A percentile compares a stretch with the other conserved stretches of the same genome.
These are phyloP conservation scores for Aschersonia sp. DNA, from an alignment of 2,329 filamentous ascomycete genomes.

Conservation along the genomic window DNA sequence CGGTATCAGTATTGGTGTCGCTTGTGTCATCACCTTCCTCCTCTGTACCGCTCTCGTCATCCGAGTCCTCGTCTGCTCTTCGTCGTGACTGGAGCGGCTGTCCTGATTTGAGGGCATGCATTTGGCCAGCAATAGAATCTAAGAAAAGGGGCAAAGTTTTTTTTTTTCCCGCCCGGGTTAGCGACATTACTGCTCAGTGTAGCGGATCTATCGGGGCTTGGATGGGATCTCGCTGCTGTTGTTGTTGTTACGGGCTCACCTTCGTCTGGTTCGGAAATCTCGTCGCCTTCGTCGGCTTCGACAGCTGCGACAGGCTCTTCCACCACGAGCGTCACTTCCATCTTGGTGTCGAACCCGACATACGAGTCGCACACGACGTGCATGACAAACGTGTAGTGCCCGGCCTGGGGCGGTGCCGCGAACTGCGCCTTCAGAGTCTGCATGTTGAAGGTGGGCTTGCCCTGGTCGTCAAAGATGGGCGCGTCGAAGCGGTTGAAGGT, in stretches of 20 bases:
- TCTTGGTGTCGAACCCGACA: constrained; percentile 81
- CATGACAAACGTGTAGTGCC: constrained; percentile 90
- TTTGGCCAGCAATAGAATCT: constrained; percentile 86
- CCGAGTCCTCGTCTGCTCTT: constrained; percentile 43
- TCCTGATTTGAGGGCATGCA: constrained; percentile 71
- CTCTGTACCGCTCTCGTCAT: constrained; percentile 72
- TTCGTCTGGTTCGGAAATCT: constrained; percentile 96
- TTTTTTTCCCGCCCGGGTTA: no score
- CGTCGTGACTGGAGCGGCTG: constrained; percentile 42
- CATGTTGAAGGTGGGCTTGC: constrained; percentile 83
- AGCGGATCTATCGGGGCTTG: neutral
- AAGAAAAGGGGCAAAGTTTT: constrained; percentile 2
- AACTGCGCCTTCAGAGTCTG: constrained; percentile 97
- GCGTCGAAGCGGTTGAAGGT: constrained; percentile 90
- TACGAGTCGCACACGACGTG: constrained; percentile 92
- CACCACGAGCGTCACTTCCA: constrained; percentile 78
- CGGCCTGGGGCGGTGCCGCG: constrained; percentile 80
- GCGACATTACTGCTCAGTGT: constrained; percentile 8
- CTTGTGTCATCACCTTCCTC: constrained; percentile 50
- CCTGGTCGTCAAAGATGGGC: constrained; percentile 65
- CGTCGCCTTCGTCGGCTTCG: constrained; percentile 70
- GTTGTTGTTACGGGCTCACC: constrained; percentile 40
- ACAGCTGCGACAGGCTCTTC: constrained; percentile 79
- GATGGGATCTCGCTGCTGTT: no score
- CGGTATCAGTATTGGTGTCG: constrained; percentile 54